Evolutionary conservation across 2,329 filamentous ascomycete species (phyloP), one percentile per base, ranked within the genome.

Genomic region (Hortaea sp.): DNA sequence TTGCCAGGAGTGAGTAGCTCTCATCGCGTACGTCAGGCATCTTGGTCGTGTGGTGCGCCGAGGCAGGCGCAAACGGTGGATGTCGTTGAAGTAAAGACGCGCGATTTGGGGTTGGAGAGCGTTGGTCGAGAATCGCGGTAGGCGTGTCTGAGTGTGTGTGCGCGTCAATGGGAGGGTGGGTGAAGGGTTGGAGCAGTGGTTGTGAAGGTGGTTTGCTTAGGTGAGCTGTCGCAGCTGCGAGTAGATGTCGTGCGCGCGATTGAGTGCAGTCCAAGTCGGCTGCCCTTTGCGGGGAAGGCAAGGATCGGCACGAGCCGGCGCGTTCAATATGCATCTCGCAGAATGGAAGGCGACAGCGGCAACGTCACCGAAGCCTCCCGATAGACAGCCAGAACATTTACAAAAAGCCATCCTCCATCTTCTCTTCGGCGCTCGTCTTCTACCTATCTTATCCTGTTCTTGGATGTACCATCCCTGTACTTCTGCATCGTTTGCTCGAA

Each of bases 1-100:
- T 40, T 20, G 9, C 9, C 20, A 40, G 38, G 11, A n/a, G 38
- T 40, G 20, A 13, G 20, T 40, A 20, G 11, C 10, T 27, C 20
- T 31, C n/a, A n/a, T 38, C 13, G 56, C 62, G 56, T 56, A 67
- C 65, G 44, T 68, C 65, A 49, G 64, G 63, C 65, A 68, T 67
- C 45, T 41, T 43, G 40, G n/a, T 35, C 32, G 9, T 9, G 9
- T 10, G 9, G 32, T 35, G 32, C 32, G 32, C 32, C 32, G 9
- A 35, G 9, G 9, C 9, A 9, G 32, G 9, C 32, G 32, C 32
- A 12, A 9, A 35, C 9, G n/a, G 9, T 9, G 9, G n/a, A 9
- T 35, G 32, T 12, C n/a, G 9, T 12, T 35, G 9, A 10, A 12
- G 9, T 35, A 4, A 35, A 35, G 9, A 12, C 32, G 32, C 9